A percentile compares a stretch with the other conserved stretches of the same genome.
Conservation (phyloP, 176 grass and related monocot species). For the Triticum monococcum region DNA sequence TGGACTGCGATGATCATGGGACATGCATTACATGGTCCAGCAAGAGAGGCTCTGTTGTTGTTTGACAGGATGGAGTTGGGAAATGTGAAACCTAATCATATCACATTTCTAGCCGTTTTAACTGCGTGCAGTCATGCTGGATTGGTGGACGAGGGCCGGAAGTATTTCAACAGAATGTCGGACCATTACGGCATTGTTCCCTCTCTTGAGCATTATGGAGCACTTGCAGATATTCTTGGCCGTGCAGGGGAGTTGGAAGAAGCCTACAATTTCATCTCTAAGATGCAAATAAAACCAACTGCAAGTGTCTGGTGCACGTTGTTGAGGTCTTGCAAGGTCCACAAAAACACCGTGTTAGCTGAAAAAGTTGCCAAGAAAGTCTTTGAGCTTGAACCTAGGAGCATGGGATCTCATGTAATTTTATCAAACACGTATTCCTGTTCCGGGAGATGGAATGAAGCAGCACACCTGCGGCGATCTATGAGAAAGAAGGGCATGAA, state of each 20-base stretch:
- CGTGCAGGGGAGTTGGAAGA: slow-evolving; percentile 62
- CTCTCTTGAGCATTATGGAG: slow-evolving; percentile 56
- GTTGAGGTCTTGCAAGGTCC: slow-evolving; percentile 62
- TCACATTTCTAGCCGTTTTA: slow-evolving; percentile 63
- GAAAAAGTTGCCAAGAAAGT: slow-evolving; percentile 65
- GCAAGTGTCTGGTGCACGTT: slow-evolving; percentile 73
- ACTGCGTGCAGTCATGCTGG: slow-evolving; percentile 85
- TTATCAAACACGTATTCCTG: slow-evolving; percentile 73
- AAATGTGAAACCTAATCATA: slow-evolving; percentile 56
- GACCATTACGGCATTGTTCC: slow-evolving; percentile 56
- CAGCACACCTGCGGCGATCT: slow-evolving; percentile 45
- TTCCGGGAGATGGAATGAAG: slow-evolving; percentile 72
- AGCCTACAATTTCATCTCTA: slow-evolving; percentile 66
- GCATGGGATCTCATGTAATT: slow-evolving; percentile 57
- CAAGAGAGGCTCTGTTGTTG: slow-evolving; percentile 58
- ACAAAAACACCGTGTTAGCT: slow-evolving; percentile 58
- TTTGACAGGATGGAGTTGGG: slow-evolving; percentile 58
- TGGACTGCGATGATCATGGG: slow-evolving; percentile 80
- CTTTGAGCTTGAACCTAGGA: slow-evolving; percentile 59
- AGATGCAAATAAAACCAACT: slow-evolving; percentile 70
- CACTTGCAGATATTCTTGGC: slow-evolving; percentile 60
- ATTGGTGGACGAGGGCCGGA: slow-evolving; percentile 58
- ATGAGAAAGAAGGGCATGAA: slow-evolving; percentile 65
- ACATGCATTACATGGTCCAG: slow-evolving; percentile 72
- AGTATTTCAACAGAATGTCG: slow-evolving; percentile 65